Evolutionary conservation across 164 flowering plant species (phyloP), one percentile per base, ranked within the genome.

Genomic region (Tetrastigma voinierianum): DNA sequence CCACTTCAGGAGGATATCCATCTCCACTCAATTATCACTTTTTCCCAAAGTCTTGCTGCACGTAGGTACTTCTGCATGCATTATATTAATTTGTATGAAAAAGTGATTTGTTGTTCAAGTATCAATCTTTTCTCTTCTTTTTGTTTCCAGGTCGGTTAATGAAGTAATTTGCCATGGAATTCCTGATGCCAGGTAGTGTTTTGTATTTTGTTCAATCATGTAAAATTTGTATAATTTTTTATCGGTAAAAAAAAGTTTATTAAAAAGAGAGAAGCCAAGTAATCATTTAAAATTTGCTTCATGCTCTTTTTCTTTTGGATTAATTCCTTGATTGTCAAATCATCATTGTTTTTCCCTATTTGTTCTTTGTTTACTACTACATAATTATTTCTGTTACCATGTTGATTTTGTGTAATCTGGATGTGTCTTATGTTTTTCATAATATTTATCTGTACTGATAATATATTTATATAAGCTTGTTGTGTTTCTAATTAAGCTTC

Each of bases 11-110:
- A 58, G 98, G 84, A 67, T 95, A 95, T 81, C 98, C 98, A 66
- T 95, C 98, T 61, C 97, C 98, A 19, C 80, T 95, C 54, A 95
- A 95, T 75, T 95, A 95, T 77, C 79, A 89, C 78, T 95, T 90
- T 82, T 95, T 92, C 73, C 98, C 98, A 15, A 95, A 95, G 80
- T 95, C 98, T n/a, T 91, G 97, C 88, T n/a, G n/a, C n/a, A n/a
- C n/a, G n/a, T n/a, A n/a, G n/a, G n/a, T n/a, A n/a, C n/a, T n/a
- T 64, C 52, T 68, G 53, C 70, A 20, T 70, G 59, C 66, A 21
- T 71, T 23, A 13, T 68, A 47, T 40, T 21, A n/a, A 18, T 62
- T n/a, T 44, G 49, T 44, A 61, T 18, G 14, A 10, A 15, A 21
- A 54, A 19, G 23, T 43, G 18, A 20, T 20, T 51, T 64, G 44